These are phyloP conservation scores for Trypanosoma boissoni DNA, from an alignment of 208 protist species.

Conservation along the genomic window DNA sequence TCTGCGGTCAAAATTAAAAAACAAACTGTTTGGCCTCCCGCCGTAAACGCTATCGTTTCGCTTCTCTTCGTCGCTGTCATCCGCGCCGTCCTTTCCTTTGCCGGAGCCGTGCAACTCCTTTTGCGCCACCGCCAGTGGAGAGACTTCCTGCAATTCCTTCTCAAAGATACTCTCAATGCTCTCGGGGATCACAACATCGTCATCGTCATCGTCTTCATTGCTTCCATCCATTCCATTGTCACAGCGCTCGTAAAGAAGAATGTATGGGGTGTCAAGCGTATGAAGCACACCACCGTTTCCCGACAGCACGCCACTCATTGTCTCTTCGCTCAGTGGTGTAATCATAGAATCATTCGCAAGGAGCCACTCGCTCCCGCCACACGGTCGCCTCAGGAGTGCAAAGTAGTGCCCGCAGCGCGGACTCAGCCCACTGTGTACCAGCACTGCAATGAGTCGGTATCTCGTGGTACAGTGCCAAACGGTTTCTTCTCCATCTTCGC, in stretches of 20 bases:
- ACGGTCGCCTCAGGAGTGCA: slow-evolving; percentile 23
- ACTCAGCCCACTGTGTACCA: slow-evolving; percentile 69
- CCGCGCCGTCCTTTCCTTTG: neutral
- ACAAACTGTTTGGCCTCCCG: too few species aligned
- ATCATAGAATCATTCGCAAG: slow-evolving; percentile 62
- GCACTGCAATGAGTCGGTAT: slow-evolving; percentile 48
- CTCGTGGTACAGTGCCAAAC: slow-evolving; percentile 23
- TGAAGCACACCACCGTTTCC: slow-evolving; percentile 40
- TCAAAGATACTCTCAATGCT: slow-evolving; percentile 9
- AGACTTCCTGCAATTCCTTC: neutral
- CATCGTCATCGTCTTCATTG: neutral
- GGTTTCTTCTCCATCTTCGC: slow-evolving; percentile 2
- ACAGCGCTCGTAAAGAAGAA: slow-evolving; percentile 58
- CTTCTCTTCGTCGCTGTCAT: too few species aligned
- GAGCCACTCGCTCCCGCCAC: slow-evolving; percentile 30
- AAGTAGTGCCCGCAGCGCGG: slow-evolving; percentile 70
- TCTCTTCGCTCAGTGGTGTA: slow-evolving; percentile 20
- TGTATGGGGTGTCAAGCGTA: slow-evolving; percentile 48
- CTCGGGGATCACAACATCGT: slow-evolving; percentile 4
- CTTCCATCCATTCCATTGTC: slow-evolving; percentile 11
- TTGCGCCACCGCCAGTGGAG: too few species aligned
- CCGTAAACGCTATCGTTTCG: too few species aligned
- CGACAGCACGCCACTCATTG: slow-evolving; percentile 29
- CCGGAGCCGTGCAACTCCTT: too few species aligned
- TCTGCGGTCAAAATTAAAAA: too few species aligned